These are phyloP conservation scores for Fusarium sp. DNA, from an alignment of 2,329 filamentous ascomycete species.

Conservation along the genomic window DNA sequence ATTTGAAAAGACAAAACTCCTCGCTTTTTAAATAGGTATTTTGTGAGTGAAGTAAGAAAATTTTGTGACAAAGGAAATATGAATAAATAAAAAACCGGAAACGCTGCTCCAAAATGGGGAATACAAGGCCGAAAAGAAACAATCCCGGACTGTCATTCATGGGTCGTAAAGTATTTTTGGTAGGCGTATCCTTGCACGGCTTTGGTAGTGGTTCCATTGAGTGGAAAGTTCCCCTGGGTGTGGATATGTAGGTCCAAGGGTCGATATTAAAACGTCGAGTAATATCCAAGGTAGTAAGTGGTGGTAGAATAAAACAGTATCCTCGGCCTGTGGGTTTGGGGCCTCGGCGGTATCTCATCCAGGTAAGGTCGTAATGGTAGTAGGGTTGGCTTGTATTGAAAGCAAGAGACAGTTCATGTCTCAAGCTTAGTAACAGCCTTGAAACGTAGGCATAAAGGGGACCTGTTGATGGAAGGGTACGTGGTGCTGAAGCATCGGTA, in stretches of 20 bases:
- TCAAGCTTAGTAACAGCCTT: slow-evolving; percentile 59
- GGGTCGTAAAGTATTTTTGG: slow-evolving; percentile 42
- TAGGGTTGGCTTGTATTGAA: slow-evolving; percentile 7
- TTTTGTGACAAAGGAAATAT: slow-evolving; percentile 35
- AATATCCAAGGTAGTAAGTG: slow-evolving; percentile 30
- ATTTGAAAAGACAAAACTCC: slow-evolving; percentile 47
- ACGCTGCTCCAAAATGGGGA: slow-evolving; percentile 27
- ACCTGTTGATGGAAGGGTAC: slow-evolving; percentile 65
- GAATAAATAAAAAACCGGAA: slow-evolving; percentile 15
- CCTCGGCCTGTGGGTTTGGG: slow-evolving; percentile 18
- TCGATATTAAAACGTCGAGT: slow-evolving; percentile 42
- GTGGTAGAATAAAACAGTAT: slow-evolving; percentile 36
- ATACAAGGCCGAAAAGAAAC: slow-evolving; percentile 39
- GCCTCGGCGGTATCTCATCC: slow-evolving; percentile 37
- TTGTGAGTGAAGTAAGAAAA: slow-evolving; percentile 14
- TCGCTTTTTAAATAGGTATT: slow-evolving; percentile 43
- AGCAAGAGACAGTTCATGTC: slow-evolving; percentile 2
- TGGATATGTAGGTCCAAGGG: slow-evolving; percentile 21
- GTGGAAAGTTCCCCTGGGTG: slow-evolving; percentile 9
- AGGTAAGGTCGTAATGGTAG: slow-evolving; percentile 28
- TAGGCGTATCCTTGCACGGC: slow-evolving; percentile 41
- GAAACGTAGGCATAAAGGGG: slow-evolving; percentile 63
- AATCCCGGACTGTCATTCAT: slow-evolving; percentile 46
- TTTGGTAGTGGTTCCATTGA: slow-evolving; percentile 25
- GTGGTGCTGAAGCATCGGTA: slow-evolving; percentile 61